phyloP scores from a whole-genome alignment of 129 eudicot species.

The Logfia minima region DNA sequence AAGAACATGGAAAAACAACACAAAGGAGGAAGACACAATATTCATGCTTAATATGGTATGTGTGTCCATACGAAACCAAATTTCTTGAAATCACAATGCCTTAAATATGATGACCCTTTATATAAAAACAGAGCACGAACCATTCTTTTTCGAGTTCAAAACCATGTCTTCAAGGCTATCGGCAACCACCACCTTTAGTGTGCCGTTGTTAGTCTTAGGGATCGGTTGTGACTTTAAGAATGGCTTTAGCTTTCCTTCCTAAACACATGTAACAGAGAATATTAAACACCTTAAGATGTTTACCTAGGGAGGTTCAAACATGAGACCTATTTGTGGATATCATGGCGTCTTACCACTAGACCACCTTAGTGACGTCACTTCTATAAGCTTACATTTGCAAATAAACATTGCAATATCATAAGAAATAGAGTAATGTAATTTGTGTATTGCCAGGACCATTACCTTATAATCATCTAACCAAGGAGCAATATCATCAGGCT shows the following conservation, averaged over 20 bases:
- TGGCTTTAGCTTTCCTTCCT: conserved; percentile 65
- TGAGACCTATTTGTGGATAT: too few relatives aligned
- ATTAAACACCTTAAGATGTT: not conserved
- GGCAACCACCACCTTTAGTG: conserved; percentile 74
- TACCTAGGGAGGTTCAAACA: too few relatives aligned
- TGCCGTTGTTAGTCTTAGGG: conserved; percentile 57
- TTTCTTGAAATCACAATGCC: not conserved
- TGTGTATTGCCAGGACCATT: not conserved
- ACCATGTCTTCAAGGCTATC: conserved; percentile 62
- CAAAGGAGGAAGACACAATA: not conserved
- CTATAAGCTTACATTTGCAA: not conserved
- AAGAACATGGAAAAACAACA: not conserved
- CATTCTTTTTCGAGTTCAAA: conserved; percentile 64
- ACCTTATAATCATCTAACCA: conserved; percentile 75
- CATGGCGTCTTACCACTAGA: too few relatives aligned
- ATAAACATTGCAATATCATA: not conserved
- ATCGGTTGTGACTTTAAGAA: conserved; percentile 67
- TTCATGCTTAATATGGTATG: not conserved
- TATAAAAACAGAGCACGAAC: conserved; percentile 19
- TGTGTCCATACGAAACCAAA: not conserved
- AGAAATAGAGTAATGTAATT: not conserved
- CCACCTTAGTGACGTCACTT: not conserved
- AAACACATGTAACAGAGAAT: conserved; percentile 11
- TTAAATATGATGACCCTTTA: not conserved
- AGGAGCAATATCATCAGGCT: conserved; percentile 63